These are phyloP conservation scores for Lichtheimia ornata DNA, from an alignment of 371 early-diverging fungal genomes.

Conservation along the genomic window DNA sequence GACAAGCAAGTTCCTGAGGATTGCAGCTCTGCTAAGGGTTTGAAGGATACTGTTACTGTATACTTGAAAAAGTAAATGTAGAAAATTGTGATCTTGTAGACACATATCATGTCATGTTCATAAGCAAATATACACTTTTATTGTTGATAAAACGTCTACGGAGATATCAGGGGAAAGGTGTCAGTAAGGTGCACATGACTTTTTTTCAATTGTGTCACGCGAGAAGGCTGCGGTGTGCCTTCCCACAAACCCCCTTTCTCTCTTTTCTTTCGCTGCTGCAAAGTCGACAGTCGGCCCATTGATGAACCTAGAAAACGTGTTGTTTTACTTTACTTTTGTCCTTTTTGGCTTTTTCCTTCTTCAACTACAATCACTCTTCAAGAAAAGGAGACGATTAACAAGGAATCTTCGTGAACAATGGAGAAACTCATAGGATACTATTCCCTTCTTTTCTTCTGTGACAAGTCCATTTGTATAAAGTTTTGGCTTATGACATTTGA, in stretches of 20 bases:
- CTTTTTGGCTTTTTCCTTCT: conserved; percentile 13
- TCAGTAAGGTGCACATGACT: not conserved
- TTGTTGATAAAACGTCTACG: not conserved
- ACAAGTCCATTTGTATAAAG: no score
- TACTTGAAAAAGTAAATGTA: conserved; percentile 30
- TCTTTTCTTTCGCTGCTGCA: not conserved
- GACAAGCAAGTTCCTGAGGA: conserved; percentile 67
- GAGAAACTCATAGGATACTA: conserved; percentile 1
- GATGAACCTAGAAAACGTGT: conserved; percentile 12
- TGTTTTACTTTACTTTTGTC: conserved; percentile 7
- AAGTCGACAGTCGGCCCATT: not conserved
- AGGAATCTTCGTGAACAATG: conserved; percentile 21
- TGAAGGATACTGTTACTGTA: conserved; percentile 34
- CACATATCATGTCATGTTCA: no score
- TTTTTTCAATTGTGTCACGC: not conserved
- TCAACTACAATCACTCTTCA: conserved; percentile 17
- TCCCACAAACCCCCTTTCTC: not conserved
- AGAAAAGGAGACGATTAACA: conserved; percentile 18
- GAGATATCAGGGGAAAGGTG: not conserved
- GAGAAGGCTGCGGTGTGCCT: not conserved
- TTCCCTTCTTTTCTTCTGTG: not conserved
- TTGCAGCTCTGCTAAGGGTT: conserved; percentile 53
- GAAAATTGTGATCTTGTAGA: no score
- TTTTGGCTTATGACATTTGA: no score
- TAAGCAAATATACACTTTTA: not conserved